phyloP scores from a whole-genome alignment of 2,329 filamentous ascomycete species.

The Arthroderma sp. region DNA sequence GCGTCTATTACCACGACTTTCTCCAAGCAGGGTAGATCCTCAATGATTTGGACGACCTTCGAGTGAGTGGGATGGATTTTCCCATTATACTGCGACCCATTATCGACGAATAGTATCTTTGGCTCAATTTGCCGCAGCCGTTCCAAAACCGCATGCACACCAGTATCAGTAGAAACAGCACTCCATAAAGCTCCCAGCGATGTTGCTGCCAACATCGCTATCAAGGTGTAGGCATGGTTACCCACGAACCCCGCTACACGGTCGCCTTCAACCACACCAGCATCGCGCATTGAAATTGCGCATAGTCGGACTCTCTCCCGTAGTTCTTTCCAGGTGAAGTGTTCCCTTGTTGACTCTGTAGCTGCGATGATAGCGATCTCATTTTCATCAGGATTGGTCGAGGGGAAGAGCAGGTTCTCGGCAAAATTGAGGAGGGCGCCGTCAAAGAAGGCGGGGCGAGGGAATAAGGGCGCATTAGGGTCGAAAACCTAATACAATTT shows the following conservation, averaged over 20 bases:
- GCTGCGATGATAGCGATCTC: constrained; percentile 62
- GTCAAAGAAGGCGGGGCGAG: constrained; percentile 73
- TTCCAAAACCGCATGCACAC: constrained; percentile 81
- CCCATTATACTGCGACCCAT: constrained; percentile 80
- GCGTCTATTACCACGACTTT: constrained; percentile 64
- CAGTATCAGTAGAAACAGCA: constrained; percentile 81
- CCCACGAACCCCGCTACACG: constrained; percentile 64
- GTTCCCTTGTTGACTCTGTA: constrained; percentile 57
- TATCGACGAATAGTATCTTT: constrained; percentile 71
- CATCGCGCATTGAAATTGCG: constrained; percentile 53
- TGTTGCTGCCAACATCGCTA: constrained; percentile 75
- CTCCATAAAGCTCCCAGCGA: constrained; percentile 85
- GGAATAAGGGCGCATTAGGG: constrained; percentile 59
- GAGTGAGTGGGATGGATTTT: constrained; percentile 68
- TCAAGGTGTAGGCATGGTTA: constrained; percentile 75
- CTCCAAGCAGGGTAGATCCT: constrained; percentile 52
- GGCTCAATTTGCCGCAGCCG: constrained; percentile 75
- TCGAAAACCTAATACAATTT: constrained; percentile 49
- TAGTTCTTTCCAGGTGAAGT: constrained; percentile 64
- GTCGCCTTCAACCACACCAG: constrained; percentile 50
- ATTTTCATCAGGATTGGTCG: constrained; percentile 42
- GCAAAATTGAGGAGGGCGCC: constrained; percentile 78
- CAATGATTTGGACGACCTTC: constrained; percentile 68
- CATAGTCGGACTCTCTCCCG: constrained; percentile 65
- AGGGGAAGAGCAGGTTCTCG: constrained; percentile 80